These are phyloP conservation scores for Thermothelomyces thermophilus DNA, from an alignment of 2,329 filamentous ascomycete species.

Conservation along the genomic window DNA sequence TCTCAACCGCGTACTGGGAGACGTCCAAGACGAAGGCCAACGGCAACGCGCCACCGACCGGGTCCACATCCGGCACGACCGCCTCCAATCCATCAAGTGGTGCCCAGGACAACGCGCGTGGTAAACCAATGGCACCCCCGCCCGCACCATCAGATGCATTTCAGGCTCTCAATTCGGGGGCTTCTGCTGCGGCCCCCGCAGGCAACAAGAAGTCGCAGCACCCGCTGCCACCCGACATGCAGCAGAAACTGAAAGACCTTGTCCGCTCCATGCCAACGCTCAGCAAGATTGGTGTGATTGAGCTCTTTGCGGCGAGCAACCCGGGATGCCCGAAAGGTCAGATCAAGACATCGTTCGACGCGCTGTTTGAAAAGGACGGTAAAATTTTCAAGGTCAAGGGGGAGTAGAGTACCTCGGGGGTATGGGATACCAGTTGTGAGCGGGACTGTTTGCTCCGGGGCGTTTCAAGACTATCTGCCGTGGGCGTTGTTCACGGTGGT, in stretches of 20 bases:
- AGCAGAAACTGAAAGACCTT: slow-evolving; percentile 60
- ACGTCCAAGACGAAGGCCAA: slow-evolving; percentile 29
- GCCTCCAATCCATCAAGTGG: slow-evolving; percentile 6
- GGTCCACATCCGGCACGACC: slow-evolving; percentile 9
- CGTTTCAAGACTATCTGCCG: background rate
- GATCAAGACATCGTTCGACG: slow-evolving; percentile 63
- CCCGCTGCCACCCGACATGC: slow-evolving; percentile 49
- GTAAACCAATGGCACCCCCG: slow-evolving; percentile 16
- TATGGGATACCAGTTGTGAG: background rate
- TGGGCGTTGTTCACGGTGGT: too few species aligned
- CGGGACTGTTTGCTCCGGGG: background rate
- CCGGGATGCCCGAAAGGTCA: slow-evolving; percentile 62
- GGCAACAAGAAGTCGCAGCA: slow-evolving; percentile 28
- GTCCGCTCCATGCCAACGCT: slow-evolving; percentile 53
- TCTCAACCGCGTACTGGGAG: slow-evolving; percentile 75
- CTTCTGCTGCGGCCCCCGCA: slow-evolving; percentile 1
- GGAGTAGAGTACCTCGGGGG: slow-evolving; percentile 5
- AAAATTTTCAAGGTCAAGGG: slow-evolving; percentile 52
- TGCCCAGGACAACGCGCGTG: slow-evolving; percentile 2
- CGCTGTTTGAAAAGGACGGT: slow-evolving; percentile 56
- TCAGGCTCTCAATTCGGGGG: slow-evolving; percentile 14
- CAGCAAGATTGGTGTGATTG: slow-evolving; percentile 67
- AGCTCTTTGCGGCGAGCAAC: slow-evolving; percentile 69
- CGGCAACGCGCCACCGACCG: slow-evolving; percentile 21
- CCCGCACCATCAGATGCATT: slow-evolving; percentile 21